Conservation (phyloP, 1,139 yeast species). For the Hyphopichia pseudoburtonii region DNA sequence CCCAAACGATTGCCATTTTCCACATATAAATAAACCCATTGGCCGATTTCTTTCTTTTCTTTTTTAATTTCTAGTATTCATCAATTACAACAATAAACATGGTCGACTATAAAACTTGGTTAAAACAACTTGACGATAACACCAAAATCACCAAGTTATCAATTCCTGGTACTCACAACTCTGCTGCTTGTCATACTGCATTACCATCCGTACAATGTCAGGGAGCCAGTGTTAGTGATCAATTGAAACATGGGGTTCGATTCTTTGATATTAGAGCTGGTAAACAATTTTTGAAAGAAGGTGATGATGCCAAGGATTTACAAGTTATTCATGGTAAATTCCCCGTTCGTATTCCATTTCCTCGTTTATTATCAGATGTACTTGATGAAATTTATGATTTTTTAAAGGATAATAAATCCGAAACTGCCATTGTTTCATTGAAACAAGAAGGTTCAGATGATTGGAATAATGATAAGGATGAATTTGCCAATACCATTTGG, state of each 20-base stretch:
- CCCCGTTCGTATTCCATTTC: conserved; percentile 65
- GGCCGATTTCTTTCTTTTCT: no score
- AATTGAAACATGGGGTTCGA: conserved; percentile 70
- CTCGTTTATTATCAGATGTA: conserved; percentile 48
- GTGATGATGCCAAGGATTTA: conserved; percentile 52
- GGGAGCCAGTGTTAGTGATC: conserved; percentile 58
- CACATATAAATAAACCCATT: no score
- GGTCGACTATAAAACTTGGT: conserved; percentile 55
- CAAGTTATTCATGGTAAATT: conserved; percentile 76
- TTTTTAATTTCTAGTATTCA: no score
- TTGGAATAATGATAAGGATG: conserved; percentile 64
- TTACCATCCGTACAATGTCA: conserved; percentile 82
- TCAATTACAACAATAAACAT: no score
- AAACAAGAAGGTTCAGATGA: conserved; percentile 73
- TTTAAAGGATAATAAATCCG: conserved; percentile 52
- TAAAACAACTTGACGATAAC: conserved; percentile 53
- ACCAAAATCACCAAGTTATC: conserved; percentile 53
- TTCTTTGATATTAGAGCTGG: conserved; percentile 72
- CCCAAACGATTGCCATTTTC: no score
- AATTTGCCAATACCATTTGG: conserved; percentile 66
- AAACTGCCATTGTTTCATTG: conserved; percentile 65
- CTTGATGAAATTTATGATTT: conserved; percentile 62
- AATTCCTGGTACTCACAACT: conserved; percentile 79
- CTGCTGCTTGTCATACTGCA: conserved; percentile 74
- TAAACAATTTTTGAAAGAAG: conserved; percentile 52